Conservation (phyloP, 768 basidiomycete genomes). For the Pleurotus platypus region DNA sequence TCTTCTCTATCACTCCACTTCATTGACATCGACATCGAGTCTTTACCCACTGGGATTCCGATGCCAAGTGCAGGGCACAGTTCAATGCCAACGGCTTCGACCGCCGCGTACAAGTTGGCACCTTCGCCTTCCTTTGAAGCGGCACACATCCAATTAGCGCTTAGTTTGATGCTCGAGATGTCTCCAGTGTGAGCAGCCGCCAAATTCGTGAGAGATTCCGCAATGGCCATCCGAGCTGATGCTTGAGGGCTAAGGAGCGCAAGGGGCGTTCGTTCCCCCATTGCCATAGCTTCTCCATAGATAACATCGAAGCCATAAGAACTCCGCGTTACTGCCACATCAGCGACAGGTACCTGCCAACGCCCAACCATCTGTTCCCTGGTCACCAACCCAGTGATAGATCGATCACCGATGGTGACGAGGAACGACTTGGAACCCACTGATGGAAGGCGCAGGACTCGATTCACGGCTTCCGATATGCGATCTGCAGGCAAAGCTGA, state of each 20-base stretch:
- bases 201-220: slow-evolving; percentile 89
- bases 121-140: slow-evolving; percentile 89
- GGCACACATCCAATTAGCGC: slow-evolving; percentile 99
- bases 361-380: slow-evolving; percentile 99
- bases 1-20: slow-evolving; percentile 68
- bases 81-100: slow-evolving; percentile 86
- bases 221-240: slow-evolving; percentile 95
- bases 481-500: slow-evolving; percentile 34
- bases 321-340: slow-evolving; percentile 94
- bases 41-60: slow-evolving; percentile 97
- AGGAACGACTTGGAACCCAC: slow-evolving; percentile 97
- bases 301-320: slow-evolving; percentile 88
- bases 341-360: slow-evolving; percentile 97
- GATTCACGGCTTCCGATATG: slow-evolving; percentile 62
- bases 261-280: slow-evolving; percentile 94
- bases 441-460: slow-evolving; percentile 86
- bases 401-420: slow-evolving; percentile 96
- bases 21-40: slow-evolving; percentile 99
- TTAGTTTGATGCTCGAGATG: slow-evolving; percentile 82
- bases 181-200: slow-evolving; percentile 73
- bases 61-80: slow-evolving; percentile 91
- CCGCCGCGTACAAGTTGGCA: slow-evolving; percentile 84
- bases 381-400: slow-evolving; percentile 90
- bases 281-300: slow-evolving; percentile 94
- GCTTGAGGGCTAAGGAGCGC: slow-evolving; percentile 86